Base-by-base conservation (phyloP, 1,284 basidiomycete genomes). In the Flammula alnicola region DNA sequence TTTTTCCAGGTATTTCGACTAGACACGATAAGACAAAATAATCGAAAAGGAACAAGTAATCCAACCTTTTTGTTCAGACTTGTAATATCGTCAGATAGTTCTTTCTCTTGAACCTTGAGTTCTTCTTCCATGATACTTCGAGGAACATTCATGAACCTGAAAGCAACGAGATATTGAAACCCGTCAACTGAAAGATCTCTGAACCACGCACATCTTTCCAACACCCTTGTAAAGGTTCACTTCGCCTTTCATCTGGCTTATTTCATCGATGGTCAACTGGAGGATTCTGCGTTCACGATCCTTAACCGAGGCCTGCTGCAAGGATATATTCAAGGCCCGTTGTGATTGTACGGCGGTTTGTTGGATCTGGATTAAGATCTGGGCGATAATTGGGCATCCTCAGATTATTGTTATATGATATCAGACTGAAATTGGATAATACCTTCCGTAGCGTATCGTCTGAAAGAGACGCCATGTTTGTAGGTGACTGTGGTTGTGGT, bases 361-460 rank as follows among this genome's bases (percentile, higher is more conserved):
- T 67, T 96, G 93, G 51, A 95, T 94, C 74, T 95, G 93, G 42
- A 89, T 72, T 46, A 96, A 73, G 66, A 96, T 95, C 93, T 95
- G 69, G 25, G 52, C 45, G 49, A 44, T 36, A 64, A 55, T 26
- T 31, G n/a, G 17, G 36, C 4, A 19, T 12, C 3, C 26, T 32
- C 23, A 9, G 32, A 47, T 38, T 29, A 25, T 7, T 23, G 25
- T 6, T 26, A 11, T 32, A 16, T n/a, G 12, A n/a, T 29, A 20
- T 41, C n/a, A 29, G 19, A 12, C 12, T n/a, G 12, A n/a, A 20
- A 20, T 41, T n/a, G 22, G 19, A 12, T 12, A 38, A 54, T 56
- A 92, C 92, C 81, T 90, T 94, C 67, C 87, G 80, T 42, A 95
- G 73, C 0, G 93, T 93, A 52, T 95, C 92, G 64, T 95, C 93